phyloP scores from a whole-genome alignment of 1,139 yeast species.

The Debaryomyces nepalensis region DNA sequence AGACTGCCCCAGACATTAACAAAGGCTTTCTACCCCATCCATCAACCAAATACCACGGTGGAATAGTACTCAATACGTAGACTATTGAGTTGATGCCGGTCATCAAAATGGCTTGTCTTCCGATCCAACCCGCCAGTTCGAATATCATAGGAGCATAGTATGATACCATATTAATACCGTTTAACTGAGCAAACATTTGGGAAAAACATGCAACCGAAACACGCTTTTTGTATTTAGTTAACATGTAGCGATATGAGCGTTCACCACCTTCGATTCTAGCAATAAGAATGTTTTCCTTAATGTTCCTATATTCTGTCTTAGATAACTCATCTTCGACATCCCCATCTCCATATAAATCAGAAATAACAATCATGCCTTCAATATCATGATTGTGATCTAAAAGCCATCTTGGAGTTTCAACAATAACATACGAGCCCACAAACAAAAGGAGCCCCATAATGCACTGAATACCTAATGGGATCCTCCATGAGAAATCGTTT shows the following conservation, averaged over 20 bases:
- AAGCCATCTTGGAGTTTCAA: conserved; percentile 90
- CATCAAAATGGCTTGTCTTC: conserved; percentile 86
- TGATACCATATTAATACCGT: conserved; percentile 90
- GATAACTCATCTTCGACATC: conserved; percentile 66
- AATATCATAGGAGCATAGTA: conserved; percentile 94
- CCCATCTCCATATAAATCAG: conserved; percentile 52
- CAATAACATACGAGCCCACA: conserved; percentile 75
- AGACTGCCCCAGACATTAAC: conserved; percentile 72
- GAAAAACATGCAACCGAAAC: conserved; percentile 91
- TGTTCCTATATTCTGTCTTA: conserved; percentile 53
- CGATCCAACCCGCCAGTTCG: conserved; percentile 94
- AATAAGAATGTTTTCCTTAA: conserved; percentile 56
- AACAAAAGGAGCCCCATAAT: conserved; percentile 71
- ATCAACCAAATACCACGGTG: conserved; percentile 92
- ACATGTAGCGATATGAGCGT: conserved; percentile 69
- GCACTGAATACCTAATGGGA: conserved; percentile 79
- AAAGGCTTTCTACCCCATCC: conserved; percentile 90
- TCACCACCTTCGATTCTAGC: conserved; percentile 75
- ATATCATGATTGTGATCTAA: conserved; percentile 86
- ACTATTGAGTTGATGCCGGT: conserved; percentile 87
- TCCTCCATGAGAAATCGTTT: conserved; percentile 67
- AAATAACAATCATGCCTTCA: conserved; percentile 67
- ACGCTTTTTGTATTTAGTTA: conserved; percentile 65
- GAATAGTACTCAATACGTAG: conserved; percentile 75
- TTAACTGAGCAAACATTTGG: conserved; percentile 88